Conservation (phyloP, 2,329 filamentous ascomycete genomes). For the Fusarium coicis region DNA sequence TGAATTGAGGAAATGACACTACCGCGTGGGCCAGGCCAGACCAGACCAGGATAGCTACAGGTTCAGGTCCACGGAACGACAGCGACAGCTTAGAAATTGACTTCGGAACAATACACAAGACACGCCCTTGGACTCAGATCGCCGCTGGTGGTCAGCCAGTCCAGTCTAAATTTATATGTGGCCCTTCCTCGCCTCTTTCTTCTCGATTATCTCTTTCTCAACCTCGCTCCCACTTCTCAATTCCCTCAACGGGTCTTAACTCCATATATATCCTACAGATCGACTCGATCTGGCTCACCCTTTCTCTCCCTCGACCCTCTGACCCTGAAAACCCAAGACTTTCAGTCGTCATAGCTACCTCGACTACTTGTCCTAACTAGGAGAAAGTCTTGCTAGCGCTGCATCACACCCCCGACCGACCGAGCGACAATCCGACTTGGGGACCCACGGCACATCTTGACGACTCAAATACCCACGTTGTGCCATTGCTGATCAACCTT, state of each 20-base stretch:
- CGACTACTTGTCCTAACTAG: slow-evolving; percentile 38
- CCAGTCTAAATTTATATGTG: slow-evolving; percentile 40
- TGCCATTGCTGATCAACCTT: slow-evolving; percentile 13
- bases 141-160: slow-evolving; percentile 26
- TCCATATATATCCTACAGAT: slow-evolving; percentile 22
- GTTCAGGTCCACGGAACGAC: background rate
- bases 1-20: slow-evolving; percentile 6
- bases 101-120: background rate
- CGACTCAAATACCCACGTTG: slow-evolving; percentile 29
- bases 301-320: background rate
- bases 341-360: slow-evolving; percentile 28
- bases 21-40: slow-evolving; percentile 21
- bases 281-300: slow-evolving; percentile 19
- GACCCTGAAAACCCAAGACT: slow-evolving; percentile 1
- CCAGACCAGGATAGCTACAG: background rate
- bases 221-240: slow-evolving; percentile 13
- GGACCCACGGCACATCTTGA: slow-evolving; percentile 16
- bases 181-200: slow-evolving; percentile 33
- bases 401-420: slow-evolving; percentile 41
- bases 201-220: background rate
- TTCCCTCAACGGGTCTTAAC: slow-evolving; percentile 9
- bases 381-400: slow-evolving; percentile 35
- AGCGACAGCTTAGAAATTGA: slow-evolving; percentile 7
- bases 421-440: slow-evolving; percentile 43
- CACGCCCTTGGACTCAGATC: slow-evolving; percentile 26